Conservation (phyloP, 371 early-diverging fungal genomes). For the Lichtheimia ornata region DNA sequence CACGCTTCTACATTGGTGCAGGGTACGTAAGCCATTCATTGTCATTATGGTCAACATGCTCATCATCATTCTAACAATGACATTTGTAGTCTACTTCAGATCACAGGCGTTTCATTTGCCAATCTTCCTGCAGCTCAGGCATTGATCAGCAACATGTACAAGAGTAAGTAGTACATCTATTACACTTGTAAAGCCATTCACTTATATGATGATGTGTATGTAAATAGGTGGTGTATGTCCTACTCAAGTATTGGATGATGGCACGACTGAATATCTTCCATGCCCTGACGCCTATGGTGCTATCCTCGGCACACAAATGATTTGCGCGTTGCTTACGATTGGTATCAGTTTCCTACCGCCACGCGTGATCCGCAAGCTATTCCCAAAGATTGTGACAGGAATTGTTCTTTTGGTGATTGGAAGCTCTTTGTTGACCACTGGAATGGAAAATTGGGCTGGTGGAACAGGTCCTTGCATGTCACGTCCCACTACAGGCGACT, state of each 20-base stretch:
- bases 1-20: constrained; percentile 47
- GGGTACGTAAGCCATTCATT: constrained; percentile 25
- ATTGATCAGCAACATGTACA: constrained; percentile 46
- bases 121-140: constrained; percentile 41
- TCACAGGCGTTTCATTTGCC: constrained; percentile 40
- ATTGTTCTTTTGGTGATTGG: constrained; percentile 54
- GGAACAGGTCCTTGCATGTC: constrained; percentile 48
- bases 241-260: constrained; percentile 37
- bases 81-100: constrained; percentile 26
- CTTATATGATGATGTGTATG: not conserved
- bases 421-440: constrained; percentile 43
- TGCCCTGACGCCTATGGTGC: constrained; percentile 61
- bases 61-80: not conserved
- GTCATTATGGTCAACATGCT: not conserved
- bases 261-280: constrained; percentile 41
- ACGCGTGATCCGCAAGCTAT: constrained; percentile 44
- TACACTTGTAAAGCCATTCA: not conserved
- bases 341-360: constrained; percentile 54
- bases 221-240: constrained; percentile 43
- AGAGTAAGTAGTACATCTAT: constrained; percentile 22
- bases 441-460: constrained; percentile 54
- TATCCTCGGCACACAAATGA: constrained; percentile 56
- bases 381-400: constrained; percentile 59
- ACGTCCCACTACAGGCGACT: constrained; percentile 33
- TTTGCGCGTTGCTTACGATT: constrained; percentile 49